Evolutionary conservation across 768 basidiomycete genomes (phyloP), one percentile per base, ranked within the genome.

Genomic region (Piloderma croceum): DNA sequence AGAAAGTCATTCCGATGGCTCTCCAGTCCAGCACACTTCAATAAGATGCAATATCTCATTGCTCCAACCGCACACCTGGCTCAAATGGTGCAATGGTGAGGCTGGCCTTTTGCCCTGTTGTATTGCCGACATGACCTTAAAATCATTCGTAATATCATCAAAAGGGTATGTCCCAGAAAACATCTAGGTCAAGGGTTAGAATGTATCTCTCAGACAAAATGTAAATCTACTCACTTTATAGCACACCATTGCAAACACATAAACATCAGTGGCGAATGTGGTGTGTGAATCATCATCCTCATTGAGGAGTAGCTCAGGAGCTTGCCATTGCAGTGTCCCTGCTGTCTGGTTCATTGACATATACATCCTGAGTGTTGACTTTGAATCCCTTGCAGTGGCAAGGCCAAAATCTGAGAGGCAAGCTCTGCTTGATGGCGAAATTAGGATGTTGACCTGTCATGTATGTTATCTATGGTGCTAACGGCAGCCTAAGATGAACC

Each of bases 391-490:
- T 9, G 62, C 47, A 3, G n/a, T n/a, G n/a, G n/a, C n/a, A n/a
- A n/a, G n/a, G n/a, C n/a, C n/a, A n/a, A n/a, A n/a, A n/a, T n/a
- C 52, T 58, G 1, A 64, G 60, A 76, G 55, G 12, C 74, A 39
- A 76, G 74, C 75, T 19, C 58, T 55, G 11, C 61, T 61, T 10
- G 57, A 45, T 4, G 48, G 55, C 5, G 67, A 68, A 13, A 76
- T 60, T 17, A 76, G 61, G 34, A 77, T 69, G 41, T 76, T 76
- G 11, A 56, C 57, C 71, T 75, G 41, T 0, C 24, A 11, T 23
- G 17, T 24, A 31, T 36, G n/a, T 20, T 32, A n/a, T 36, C 3
- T 12, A 34, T 11, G 7, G 27, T 4, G 11, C 11, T 41, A 9
- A 22, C 10, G 12, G 34, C n/a, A 27, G 31, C 12, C 31, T 13